Evolutionary conservation across 192 early-diverging fungal genomes (phyloP).

Genomic region (Coemansia interrupta): DNA sequence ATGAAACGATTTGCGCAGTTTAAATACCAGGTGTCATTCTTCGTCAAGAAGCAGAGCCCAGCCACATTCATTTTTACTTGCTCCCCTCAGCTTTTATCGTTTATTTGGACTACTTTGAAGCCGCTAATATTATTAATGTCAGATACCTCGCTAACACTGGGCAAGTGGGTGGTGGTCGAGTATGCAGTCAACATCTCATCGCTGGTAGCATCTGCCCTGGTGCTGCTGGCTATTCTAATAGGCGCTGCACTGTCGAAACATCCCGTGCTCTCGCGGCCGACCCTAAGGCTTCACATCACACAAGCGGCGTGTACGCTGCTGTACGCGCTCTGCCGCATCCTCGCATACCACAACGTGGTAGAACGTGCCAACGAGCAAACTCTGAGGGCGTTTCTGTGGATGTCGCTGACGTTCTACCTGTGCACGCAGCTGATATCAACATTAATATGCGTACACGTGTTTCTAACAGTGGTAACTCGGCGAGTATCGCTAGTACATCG

Average conservation of each 20-base stretch:
- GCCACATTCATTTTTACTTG: not conserved
- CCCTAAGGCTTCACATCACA: too few species aligned
- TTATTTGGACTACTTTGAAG: not conserved
- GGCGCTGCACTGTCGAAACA: not conserved
- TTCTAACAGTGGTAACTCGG: constrained; percentile 9
- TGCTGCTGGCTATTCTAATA: not conserved
- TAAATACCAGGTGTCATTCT: not conserved
- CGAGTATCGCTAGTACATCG: not conserved
- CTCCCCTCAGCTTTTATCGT: not conserved
- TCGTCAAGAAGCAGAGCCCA: not conserved
- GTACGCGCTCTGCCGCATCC: too few species aligned
- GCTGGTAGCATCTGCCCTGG: constrained; percentile 1
- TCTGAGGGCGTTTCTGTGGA: constrained; percentile 16
- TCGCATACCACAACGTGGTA: too few species aligned
- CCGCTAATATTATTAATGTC: not conserved
- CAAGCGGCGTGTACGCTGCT: too few species aligned
- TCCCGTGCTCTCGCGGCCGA: not conserved
- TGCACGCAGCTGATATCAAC: constrained; percentile 3
- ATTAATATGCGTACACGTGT: constrained; percentile 1
- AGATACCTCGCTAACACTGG: not conserved
- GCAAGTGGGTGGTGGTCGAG: constrained; percentile 11
- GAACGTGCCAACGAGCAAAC: not conserved
- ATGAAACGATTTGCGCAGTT: not conserved
- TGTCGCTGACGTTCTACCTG: constrained; percentile 6
- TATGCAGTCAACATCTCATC: constrained; percentile 19